Base-by-base conservation (phyloP, 2,329 filamentous ascomycete genomes). In the Taxawa tesnikishii region DNA sequence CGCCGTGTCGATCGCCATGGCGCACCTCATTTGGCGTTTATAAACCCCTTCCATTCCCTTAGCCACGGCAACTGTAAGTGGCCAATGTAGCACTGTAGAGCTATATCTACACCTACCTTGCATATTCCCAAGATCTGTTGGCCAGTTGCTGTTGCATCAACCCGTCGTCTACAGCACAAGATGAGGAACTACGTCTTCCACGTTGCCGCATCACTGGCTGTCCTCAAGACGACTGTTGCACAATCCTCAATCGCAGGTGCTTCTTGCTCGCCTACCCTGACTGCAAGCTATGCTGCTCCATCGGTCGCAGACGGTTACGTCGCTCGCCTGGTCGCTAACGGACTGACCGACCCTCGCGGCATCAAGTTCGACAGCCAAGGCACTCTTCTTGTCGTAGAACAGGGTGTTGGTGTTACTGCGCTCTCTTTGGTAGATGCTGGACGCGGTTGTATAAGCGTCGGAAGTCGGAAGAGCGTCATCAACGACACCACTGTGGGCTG, bases 361-460 rank as follows among this genome's bases (percentile, higher is more conserved):
- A 58, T 70, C 27, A 47, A 54, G 8, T 64, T 68, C 40, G 66
- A 70, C 49, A 48, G 40, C 13, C 47, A 53, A 29, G 66, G 64
- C 13, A 59, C 60, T 35, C 47, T 69, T 23, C 51, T 70, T n/a
- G 60, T 70, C 4, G 56, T 68, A 14, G 59, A 68, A 47, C 49
- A 54, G 41, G 52, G 19, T 23, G 19, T 23, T n/a, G 19, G 19
- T 8, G 51, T 66, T 23, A 51, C 49, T 16, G 51, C 54, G 25
- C 44, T 63, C 36, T 53, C 43, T 17, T 38, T 65, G 26, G 15
- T 17, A n/a, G 25, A 33, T n/a, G 37, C 29, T 15, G 12, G 15
- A 10, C 19, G 28, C 12, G 37, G 37, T n/a, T 39, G 37, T 14
- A 31, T 39, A 9, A 27, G 24, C 9, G 26, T 39, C 4, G 19